Evolutionary conservation across 805 yeast species (phyloP).

Genomic region (Yamadazyma insecticola): DNA sequence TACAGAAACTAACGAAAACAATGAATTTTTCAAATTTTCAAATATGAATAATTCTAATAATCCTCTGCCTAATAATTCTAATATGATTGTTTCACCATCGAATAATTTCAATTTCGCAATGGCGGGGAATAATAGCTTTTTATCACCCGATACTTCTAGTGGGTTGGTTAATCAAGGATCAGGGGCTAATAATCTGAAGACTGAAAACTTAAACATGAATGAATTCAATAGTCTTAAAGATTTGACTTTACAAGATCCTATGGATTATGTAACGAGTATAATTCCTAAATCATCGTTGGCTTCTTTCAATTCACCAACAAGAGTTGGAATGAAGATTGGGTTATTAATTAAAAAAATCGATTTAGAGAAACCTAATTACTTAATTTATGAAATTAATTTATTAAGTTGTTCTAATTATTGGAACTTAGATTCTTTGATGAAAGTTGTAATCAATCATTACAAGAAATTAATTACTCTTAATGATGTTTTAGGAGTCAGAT

Average conservation of each 20-base stretch:
- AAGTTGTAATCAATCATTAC: conserved; percentile 54
- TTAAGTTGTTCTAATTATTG: conserved; percentile 71
- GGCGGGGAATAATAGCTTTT: no score
- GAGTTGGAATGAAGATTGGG: conserved; percentile 69
- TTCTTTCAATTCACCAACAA: conserved; percentile 62
- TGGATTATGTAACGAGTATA: conserved; percentile 51
- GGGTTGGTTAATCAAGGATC: no score
- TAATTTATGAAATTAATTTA: conserved; percentile 58
- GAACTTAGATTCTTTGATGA: conserved; percentile 50
- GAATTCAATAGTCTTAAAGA: conserved; percentile 10
- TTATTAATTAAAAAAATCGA: conserved; percentile 46
- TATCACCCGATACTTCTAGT: no score
- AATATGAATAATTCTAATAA: conserved; percentile 17
- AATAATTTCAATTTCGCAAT: no score
- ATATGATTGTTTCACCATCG: no score
- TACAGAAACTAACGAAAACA: conserved; percentile 1
- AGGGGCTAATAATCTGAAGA: no score
- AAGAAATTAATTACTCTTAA: conserved; percentile 48
- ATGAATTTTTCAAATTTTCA: conserved; percentile 15
- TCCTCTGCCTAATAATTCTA: conserved; percentile 20
- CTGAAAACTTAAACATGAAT: neutral
- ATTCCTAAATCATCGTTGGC: conserved; percentile 60
- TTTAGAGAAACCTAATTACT: conserved; percentile 11
- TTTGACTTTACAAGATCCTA: conserved; percentile 41
- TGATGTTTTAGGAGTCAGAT: conserved; percentile 32